Conservation (phyloP, 106 monocot genomes). For the Dioscorea dumetorum region DNA sequence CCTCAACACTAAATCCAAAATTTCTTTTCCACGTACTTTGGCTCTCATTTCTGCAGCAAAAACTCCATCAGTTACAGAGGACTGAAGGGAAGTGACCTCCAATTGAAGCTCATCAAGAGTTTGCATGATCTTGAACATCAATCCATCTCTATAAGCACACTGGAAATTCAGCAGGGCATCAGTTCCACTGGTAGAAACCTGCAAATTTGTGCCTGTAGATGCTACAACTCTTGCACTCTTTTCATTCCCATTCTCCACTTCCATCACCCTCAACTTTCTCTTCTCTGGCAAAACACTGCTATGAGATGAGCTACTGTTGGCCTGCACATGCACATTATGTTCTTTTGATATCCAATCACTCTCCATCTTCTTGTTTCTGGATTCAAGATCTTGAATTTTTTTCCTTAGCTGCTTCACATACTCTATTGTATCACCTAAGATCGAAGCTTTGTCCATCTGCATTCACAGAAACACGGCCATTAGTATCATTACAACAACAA, state of each 20-base stretch:
- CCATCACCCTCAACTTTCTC: constrained; percentile 31
- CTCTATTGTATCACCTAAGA: constrained; percentile 79
- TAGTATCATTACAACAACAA: background rate
- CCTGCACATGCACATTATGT: background rate
- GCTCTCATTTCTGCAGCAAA: constrained; percentile 55
- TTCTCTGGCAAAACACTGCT: constrained; percentile 8
- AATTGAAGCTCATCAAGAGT: constrained; percentile 40
- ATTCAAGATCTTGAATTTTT: constrained; percentile 62
- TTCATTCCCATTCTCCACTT: constrained; percentile 4
- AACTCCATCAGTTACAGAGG: constrained; percentile 14
- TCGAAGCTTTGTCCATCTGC: constrained; percentile 92
- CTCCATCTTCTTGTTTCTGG: constrained; percentile 16
- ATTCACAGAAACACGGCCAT: background rate
- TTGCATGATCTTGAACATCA: constrained; percentile 60
- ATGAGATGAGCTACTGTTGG: background rate
- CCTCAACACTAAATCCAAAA: background rate
- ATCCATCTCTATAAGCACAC: constrained; percentile 49
- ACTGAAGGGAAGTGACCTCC: constrained; percentile 46
- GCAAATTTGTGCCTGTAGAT: constrained; percentile 16
- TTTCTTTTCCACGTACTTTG: constrained; percentile 30
- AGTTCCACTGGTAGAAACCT: constrained; percentile 65
- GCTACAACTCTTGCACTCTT: constrained; percentile 8
- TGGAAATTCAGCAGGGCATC: constrained; percentile 64
- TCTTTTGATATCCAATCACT: background rate
- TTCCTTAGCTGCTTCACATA: constrained; percentile 58